phyloP scores from a whole-genome alignment of 2,329 filamentous ascomycete genomes.

The Fusarium praegraminearum region DNA sequence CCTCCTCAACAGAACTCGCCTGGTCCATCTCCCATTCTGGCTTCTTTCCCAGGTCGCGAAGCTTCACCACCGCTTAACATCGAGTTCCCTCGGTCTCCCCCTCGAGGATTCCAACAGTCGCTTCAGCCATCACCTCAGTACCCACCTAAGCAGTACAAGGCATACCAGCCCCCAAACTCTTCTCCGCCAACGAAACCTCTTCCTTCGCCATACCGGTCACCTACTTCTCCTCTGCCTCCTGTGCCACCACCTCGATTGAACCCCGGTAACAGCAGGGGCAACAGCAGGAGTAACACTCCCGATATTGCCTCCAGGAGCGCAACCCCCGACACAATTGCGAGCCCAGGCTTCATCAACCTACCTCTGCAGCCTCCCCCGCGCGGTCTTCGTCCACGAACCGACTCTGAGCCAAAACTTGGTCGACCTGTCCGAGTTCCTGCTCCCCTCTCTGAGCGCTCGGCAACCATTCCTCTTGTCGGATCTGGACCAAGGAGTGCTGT shows the following conservation, averaged over 20 bases:
- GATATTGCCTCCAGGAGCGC: constrained; percentile 2
- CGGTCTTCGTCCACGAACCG: constrained; percentile 46
- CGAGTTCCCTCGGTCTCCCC: constrained; percentile 17
- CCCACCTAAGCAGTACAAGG: constrained; percentile 30
- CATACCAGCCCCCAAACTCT: constrained; percentile 32
- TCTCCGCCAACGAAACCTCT: constrained; percentile 32
- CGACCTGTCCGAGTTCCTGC: constrained; percentile 44
- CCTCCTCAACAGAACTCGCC: constrained; percentile 36
- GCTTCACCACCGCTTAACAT: not conserved
- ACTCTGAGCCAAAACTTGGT: constrained; percentile 41
- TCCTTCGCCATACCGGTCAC: constrained; percentile 26
- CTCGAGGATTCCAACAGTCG: constrained; percentile 4
- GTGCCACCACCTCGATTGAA: constrained; percentile 30
- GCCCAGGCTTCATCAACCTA: constrained; percentile 37
- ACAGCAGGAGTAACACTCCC: constrained; percentile 5
- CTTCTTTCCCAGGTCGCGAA: constrained; percentile 16
- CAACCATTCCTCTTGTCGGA: constrained; percentile 17
- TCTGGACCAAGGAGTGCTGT: constrained; percentile 40
- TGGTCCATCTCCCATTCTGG: constrained; percentile 25
- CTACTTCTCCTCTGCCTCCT: constrained; percentile 31
- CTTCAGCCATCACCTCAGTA: constrained; percentile 20
- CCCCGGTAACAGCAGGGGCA: constrained; percentile 8
- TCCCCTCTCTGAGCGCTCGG: constrained; percentile 34
- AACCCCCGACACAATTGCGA: constrained; percentile 1
- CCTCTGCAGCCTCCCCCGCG: constrained; percentile 47